These are phyloP conservation scores for Rhodosorus marinus DNA, from an alignment of 23 red algal genomes.

Conservation along the genomic window DNA sequence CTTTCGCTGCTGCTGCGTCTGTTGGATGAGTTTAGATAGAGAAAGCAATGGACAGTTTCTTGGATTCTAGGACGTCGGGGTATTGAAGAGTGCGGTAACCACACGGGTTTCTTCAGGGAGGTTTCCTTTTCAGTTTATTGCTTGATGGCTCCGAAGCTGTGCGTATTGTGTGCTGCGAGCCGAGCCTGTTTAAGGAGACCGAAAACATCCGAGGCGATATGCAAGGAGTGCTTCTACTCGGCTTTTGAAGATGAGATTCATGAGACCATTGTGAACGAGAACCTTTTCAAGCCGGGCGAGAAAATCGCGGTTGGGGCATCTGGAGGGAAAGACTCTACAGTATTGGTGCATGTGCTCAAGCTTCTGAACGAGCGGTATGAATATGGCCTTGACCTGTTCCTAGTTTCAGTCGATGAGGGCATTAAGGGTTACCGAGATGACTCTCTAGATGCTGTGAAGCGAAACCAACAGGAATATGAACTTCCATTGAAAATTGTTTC, in stretches of 20 bases:
- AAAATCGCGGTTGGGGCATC: conserved; percentile 74
- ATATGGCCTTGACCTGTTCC: conserved; percentile 58
- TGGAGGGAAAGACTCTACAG: conserved; percentile 93
- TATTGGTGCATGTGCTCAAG: conserved; percentile 61
- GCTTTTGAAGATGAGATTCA: conserved; percentile 78
- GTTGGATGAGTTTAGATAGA: too few relatives aligned
- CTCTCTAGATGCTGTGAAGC: conserved; percentile 39
- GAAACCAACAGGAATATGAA: conserved; percentile 30
- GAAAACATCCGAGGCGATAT: conserved; percentile 31
- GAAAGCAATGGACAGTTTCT: too few relatives aligned
- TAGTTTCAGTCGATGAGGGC: conserved; percentile 90
- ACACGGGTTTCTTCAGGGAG: too few relatives aligned
- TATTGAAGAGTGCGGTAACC: too few relatives aligned
- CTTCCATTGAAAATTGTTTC: conserved; percentile 48
- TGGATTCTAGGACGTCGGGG: too few relatives aligned
- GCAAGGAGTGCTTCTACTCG: conserved; percentile 61
- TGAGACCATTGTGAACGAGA: conserved; percentile 40
- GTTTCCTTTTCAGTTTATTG: too few relatives aligned
- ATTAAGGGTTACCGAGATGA: conserved; percentile 94
- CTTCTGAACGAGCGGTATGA: conserved; percentile 51
- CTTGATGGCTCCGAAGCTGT: too few relatives aligned
- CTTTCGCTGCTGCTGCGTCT: too few relatives aligned
- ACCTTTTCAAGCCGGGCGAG: conserved; percentile 52
- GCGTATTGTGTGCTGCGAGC: conserved; percentile 5
- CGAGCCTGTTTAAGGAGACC: conserved; percentile 47